phyloP scores from a whole-genome alignment of 192 early-diverging fungal species.

The Chytriomyces confervae region DNA sequence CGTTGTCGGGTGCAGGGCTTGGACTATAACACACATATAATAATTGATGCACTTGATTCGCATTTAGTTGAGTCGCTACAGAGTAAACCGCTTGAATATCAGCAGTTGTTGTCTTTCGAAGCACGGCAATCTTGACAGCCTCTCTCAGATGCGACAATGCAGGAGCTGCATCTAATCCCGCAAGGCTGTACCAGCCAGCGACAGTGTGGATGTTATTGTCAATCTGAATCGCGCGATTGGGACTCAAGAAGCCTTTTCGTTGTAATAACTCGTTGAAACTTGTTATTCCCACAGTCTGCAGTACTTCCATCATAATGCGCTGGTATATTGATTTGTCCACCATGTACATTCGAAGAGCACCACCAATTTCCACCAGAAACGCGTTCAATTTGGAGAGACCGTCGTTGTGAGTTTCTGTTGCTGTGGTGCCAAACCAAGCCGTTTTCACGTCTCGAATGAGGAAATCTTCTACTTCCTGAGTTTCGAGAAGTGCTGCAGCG shows the following conservation, averaged over 20 bases:
- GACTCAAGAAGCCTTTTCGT: slow-evolving; percentile 74
- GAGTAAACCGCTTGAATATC: neutral
- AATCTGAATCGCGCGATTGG: neutral
- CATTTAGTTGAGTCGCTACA: neutral
- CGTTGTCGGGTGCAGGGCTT: neutral
- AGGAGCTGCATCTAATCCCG: neutral
- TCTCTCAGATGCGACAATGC: neutral
- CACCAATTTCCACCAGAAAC: slow-evolving; percentile 83
- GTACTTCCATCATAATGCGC: slow-evolving; percentile 82
- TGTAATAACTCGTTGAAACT: slow-evolving; percentile 89
- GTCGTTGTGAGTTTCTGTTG: slow-evolving; percentile 19
- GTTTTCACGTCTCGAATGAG: slow-evolving; percentile 67
- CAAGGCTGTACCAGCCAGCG: neutral
- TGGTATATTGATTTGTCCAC: slow-evolving; percentile 75
- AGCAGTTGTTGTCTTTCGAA: neutral
- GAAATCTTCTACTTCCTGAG: slow-evolving; percentile 82
- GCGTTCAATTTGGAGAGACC: slow-evolving; percentile 82
- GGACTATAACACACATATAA: neutral
- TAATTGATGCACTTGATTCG: neutral
- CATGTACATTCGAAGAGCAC: slow-evolving; percentile 85
- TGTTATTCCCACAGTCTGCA: slow-evolving; percentile 82
- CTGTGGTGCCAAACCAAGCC: slow-evolving; percentile 69
- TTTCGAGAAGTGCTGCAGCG: slow-evolving; percentile 85
- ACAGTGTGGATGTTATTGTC: slow-evolving; percentile 1
- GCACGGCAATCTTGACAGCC: neutral